Conservation (phyloP, 2,329 filamentous ascomycete genomes). For the Penicillium sp. region DNA sequence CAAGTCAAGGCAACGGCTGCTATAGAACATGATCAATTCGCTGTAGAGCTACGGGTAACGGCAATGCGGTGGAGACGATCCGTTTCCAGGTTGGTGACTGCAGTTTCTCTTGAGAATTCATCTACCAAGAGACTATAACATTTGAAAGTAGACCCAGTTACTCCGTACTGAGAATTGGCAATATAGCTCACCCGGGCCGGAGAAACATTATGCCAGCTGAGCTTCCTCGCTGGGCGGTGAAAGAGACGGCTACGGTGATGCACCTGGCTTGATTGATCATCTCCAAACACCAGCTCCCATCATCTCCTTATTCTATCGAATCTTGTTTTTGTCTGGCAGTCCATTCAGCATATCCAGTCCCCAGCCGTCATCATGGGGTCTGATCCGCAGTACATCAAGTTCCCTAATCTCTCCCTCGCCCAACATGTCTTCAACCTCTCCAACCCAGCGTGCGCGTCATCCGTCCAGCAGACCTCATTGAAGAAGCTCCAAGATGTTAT, state of each 20-base stretch:
- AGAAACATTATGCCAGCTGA: slow-evolving; percentile 40
- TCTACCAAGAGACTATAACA: no score
- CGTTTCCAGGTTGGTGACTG: no score
- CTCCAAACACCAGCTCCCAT: slow-evolving; percentile 16
- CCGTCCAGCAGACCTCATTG: slow-evolving; percentile 59
- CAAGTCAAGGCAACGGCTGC: no score
- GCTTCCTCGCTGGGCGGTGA: slow-evolving; percentile 20
- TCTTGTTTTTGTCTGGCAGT: slow-evolving; percentile 1
- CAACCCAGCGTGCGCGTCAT: slow-evolving; percentile 58
- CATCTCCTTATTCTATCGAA: slow-evolving; percentile 8
- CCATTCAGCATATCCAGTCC: slow-evolving; percentile 6
- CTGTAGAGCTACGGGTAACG: no score
- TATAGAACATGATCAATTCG: no score
- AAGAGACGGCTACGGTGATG: slow-evolving; percentile 17
- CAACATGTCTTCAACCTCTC: slow-evolving; percentile 70
- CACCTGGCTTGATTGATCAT: slow-evolving; percentile 21
- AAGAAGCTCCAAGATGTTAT: slow-evolving; percentile 66
- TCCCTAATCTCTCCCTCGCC: slow-evolving; percentile 64
- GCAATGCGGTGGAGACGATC: no score
- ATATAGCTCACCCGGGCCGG: slow-evolving; percentile 19
- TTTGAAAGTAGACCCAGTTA: no score
- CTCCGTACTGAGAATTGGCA: no score
- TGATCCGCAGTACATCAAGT: slow-evolving; percentile 67
- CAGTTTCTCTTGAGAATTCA: no score
- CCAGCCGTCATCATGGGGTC: slow-evolving; percentile 55